Conservation (phyloP, 2,329 filamentous ascomycete species). For the Alternaria viburni region DNA sequence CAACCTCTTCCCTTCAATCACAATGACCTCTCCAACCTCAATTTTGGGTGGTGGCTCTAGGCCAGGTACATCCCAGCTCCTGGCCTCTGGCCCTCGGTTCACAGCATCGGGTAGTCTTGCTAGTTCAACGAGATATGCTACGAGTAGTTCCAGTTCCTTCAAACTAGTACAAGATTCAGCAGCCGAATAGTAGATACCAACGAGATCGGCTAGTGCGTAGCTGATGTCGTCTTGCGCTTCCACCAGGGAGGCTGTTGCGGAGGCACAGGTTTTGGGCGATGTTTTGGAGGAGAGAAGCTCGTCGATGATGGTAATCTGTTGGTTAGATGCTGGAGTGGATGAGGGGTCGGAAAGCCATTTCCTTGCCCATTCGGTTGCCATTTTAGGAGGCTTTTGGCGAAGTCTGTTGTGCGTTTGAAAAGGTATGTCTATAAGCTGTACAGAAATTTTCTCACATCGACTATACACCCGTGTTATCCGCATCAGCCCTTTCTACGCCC, state of each 20-base stretch:
- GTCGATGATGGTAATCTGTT: not conserved
- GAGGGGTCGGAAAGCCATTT: not conserved
- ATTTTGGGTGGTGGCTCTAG: not conserved
- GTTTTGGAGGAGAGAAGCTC: not conserved
- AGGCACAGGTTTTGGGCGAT: not conserved
- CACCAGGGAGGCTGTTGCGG: not conserved
- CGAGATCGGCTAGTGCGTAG: not conserved
- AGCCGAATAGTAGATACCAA: not conserved
- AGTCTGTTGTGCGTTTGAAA: not conserved
- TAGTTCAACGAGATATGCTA: not conserved
- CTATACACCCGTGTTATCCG: not conserved
- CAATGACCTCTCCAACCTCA: not conserved
- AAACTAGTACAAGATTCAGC: not conserved
- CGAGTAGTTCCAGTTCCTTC: not conserved
- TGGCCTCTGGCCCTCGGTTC: not conserved
- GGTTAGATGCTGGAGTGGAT: not conserved
- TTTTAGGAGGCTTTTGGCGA: not conserved
- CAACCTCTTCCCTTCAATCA: not conserved
- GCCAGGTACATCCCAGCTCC: not conserved
- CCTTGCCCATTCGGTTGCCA: conserved; percentile 1
- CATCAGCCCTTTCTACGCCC: not conserved
- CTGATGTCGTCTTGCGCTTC: not conserved
- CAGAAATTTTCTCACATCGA: accelerated
- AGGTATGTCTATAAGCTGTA: not conserved
- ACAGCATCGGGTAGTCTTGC: not conserved